These are phyloP conservation scores for Huntiella bhutanensis DNA, from an alignment of 2,329 filamentous ascomycete species.

Conservation along the genomic window DNA sequence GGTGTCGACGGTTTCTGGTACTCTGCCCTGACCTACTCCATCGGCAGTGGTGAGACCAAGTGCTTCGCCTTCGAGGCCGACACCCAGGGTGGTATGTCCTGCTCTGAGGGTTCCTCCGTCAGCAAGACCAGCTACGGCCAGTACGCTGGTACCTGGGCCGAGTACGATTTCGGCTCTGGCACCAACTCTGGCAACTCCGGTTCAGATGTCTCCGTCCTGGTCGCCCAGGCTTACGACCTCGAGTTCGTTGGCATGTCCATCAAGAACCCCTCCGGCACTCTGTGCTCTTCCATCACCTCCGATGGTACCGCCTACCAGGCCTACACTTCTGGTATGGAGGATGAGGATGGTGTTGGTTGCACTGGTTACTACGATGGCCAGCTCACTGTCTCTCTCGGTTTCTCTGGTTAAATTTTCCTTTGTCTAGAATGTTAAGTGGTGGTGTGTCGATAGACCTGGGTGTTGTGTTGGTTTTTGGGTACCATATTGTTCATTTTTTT, in stretches of 20 bases:
- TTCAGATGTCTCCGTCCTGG: constrained; percentile 31
- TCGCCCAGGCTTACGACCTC: constrained; percentile 20
- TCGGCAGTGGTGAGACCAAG: constrained; percentile 21
- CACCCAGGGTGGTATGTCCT: constrained; percentile 30
- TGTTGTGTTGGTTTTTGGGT: no score
- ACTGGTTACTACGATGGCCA: constrained; percentile 19
- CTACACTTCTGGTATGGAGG: constrained; percentile 21
- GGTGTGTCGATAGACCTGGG: no score
- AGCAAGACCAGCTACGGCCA: constrained; percentile 22
- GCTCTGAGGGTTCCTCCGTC: constrained; percentile 18
- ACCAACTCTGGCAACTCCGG: constrained; percentile 31
- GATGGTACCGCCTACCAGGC: constrained; percentile 21
- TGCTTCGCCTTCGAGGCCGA: constrained; percentile 26
- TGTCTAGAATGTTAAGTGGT: neutral
- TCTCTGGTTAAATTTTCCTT: constrained; percentile 11
- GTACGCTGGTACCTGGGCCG: constrained; percentile 28
- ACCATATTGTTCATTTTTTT: neutral
- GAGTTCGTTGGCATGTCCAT: constrained; percentile 20
- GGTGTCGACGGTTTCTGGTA: constrained; percentile 30
- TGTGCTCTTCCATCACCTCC: constrained; percentile 24
- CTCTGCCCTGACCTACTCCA: constrained; percentile 23
- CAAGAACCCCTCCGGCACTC: constrained; percentile 19
- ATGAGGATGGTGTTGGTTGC: constrained; percentile 22
- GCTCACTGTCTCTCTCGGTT: constrained; percentile 19
- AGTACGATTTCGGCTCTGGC: constrained; percentile 28